Base-by-base conservation (phyloP, 2,329 filamentous ascomycete species). In the Atkinsonella hypoxylon region DNA sequence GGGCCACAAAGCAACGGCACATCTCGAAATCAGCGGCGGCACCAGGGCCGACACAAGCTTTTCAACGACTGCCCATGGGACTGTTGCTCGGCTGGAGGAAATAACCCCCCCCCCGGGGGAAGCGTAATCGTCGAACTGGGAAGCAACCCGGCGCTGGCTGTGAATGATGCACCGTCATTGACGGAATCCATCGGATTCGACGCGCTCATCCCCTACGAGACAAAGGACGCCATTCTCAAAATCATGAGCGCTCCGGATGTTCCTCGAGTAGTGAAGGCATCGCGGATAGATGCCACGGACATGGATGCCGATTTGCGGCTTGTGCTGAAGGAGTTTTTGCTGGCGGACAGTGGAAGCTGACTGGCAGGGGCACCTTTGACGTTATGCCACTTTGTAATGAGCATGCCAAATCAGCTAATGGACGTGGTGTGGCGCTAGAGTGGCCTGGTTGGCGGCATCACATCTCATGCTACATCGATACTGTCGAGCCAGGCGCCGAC, bases 221-320 rank as follows among this genome's bases (percentile, higher is more conserved):
- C 55, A 26, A 59, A 58, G 45, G 56, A 58, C 6, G 42, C 52
- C 22, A 53, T 59, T 36, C 54, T 53, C 5, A 48, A 38, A 4
- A 51, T 56, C 15, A 50, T 58, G 41, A 50, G 38, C 13, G 22
- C 46, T 4, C 30, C 20, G 30, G 46, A 36, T 12, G 54, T 50
- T 2, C 31, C 54, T 8, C 48, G 31, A 7, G 20, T 52, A 15
- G 50, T 53, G 9, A 51, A 54, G 8, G 56, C 51, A 2, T 52
- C 51, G 4, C 52, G 56, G 51, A 43, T 54, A 3, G 55, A 57
- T 31, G 54, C 57, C 15, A 45, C 57, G 30, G 56, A 58, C 11
- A 59, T 59, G 55, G 56, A 58, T 18, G 17, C 50, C 4, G 57
- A 58, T 26, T 30, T 59, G 40, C 49, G 55, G 8, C 53, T 54